Percentiles rank a stretch among this genome's conserved stretches.
Evolutionary conservation across 2,329 filamentous ascomycete species (phyloP).

Genomic region (Exophiala calicioides): DNA sequence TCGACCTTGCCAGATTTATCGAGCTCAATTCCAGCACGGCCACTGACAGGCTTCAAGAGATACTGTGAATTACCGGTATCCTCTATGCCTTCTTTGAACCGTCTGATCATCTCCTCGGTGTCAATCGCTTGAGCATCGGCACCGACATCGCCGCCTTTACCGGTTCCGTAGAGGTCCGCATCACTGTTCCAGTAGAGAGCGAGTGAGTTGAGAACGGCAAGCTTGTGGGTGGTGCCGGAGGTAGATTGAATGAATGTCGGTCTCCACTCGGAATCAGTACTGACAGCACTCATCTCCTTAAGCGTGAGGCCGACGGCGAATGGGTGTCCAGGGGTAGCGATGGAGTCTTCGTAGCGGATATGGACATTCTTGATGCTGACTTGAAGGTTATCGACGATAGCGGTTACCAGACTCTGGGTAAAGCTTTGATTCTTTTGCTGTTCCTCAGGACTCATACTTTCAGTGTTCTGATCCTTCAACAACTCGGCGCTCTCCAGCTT

Average conservation of each 20-base stretch:
- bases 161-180: conserved; percentile 76
- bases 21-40: conserved; percentile 89
- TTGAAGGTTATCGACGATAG: conserved; percentile 97
- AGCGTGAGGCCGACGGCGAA: conserved; percentile 91
- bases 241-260: conserved; percentile 94
- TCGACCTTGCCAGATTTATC: conserved; percentile 85
- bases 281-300: conserved; percentile 94
- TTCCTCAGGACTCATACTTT: conserved; percentile 91
- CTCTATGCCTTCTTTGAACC: conserved; percentile 78
- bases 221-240: conserved; percentile 81
- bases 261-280: conserved; percentile 91
- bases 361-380: conserved; percentile 98
- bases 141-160: conserved; percentile 67
- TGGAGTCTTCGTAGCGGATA: conserved; percentile 94
- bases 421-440: conserved; percentile 98
- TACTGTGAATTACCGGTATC: conserved; percentile 80
- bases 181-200: conserved; percentile 99
- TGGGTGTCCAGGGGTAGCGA: conserved; percentile 90
- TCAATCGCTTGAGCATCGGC: conserved; percentile 62
- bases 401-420: conserved; percentile 88
- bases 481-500: conserved; percentile 96
- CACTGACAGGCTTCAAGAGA: conserved; percentile 92
- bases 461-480: conserved; percentile 86
- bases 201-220: conserved; percentile 84
- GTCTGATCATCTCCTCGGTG: conserved; percentile 74